Evolutionary conservation across 2,329 filamentous ascomycete genomes (phyloP).

Genomic region (Davidsoniella eucalypti): DNA sequence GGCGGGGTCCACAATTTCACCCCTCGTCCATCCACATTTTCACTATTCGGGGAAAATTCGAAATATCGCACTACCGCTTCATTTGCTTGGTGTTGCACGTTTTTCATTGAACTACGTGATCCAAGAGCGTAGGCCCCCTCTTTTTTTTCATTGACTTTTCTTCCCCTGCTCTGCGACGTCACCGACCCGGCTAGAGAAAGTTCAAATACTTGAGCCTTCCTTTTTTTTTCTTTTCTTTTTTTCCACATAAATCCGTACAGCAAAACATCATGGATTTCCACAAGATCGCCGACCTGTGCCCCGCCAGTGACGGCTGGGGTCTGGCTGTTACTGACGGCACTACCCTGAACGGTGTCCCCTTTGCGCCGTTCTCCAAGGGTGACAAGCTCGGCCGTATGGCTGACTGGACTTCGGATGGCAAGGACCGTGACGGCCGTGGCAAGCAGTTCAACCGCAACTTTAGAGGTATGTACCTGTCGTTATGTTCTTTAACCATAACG

Average conservation of each 20-base stretch:
- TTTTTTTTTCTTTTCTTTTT: background rate
- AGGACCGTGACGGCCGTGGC: conserved; percentile 59
- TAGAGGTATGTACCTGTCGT: conserved; percentile 45
- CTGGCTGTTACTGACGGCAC: conserved; percentile 69
- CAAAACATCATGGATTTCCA: conserved; percentile 23
- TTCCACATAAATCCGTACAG: background rate
- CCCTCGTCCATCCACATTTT: conserved; percentile 13
- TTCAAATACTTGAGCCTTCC: background rate
- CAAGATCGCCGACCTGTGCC: conserved; percentile 54
- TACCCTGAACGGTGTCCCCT: conserved; percentile 85
- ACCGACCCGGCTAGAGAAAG: background rate
- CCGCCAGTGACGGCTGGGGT: conserved; percentile 71
- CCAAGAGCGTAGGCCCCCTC: background rate
- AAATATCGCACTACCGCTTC: conserved; percentile 5
- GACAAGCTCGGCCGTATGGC: conserved; percentile 99
- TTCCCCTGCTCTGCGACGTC: background rate
- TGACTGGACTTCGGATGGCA: conserved; percentile 88
- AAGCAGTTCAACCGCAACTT: conserved; percentile 87
- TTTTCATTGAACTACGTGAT: conserved; percentile 5
- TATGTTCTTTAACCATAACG: background rate
- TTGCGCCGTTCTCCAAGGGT: conserved; percentile 94
- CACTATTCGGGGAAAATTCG: conserved; percentile 10
- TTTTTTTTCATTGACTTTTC: background rate
- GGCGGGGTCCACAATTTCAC: background rate
- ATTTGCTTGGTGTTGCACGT: background rate